A percentile compares a stretch with the other conserved stretches of the same genome.
Conservation (phyloP, 2,329 filamentous ascomycete species). For the Metarhizium humberi region DNA sequence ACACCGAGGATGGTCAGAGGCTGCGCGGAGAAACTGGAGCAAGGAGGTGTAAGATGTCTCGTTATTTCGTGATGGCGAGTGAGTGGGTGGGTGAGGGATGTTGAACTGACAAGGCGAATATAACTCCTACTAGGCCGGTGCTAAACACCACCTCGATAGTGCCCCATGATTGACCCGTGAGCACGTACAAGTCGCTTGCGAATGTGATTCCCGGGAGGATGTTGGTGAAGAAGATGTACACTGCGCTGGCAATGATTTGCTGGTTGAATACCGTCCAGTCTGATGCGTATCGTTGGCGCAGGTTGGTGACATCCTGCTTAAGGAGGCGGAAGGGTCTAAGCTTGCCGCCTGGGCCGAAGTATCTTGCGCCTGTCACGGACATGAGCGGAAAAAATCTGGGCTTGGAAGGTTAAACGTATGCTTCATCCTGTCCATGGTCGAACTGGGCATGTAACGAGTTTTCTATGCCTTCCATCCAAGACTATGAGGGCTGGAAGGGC, state of each 20-base stretch:
- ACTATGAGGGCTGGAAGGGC: background rate
- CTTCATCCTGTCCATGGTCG: no score
- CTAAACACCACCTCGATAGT: slow-evolving; percentile 60
- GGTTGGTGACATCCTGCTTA: slow-evolving; percentile 35
- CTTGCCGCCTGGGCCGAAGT: slow-evolving; percentile 28
- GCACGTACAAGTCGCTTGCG: slow-evolving; percentile 52
- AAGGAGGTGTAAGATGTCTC: background rate
- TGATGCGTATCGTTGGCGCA: slow-evolving; percentile 37
- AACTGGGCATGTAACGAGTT: no score
- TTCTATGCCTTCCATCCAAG: no score
- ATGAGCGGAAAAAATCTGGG: no score
- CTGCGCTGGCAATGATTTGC: slow-evolving; percentile 50
- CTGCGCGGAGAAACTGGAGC: slow-evolving; percentile 42
- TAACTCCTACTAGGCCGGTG: slow-evolving; percentile 53
- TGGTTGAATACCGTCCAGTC: slow-evolving; percentile 55
- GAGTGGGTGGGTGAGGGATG: background rate
- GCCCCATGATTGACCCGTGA: slow-evolving; percentile 55
- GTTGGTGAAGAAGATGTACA: slow-evolving; percentile 61
- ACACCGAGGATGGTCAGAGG: slow-evolving; percentile 57
- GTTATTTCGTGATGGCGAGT: no score
- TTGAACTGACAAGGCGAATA: slow-evolving; percentile 46
- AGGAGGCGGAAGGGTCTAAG: slow-evolving; percentile 44
- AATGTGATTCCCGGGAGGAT: slow-evolving; percentile 59
- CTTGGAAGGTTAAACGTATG: no score
- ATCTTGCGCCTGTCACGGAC: background rate